Evolutionary conservation across 2,329 filamentous ascomycete species (phyloP), one percentile per base, ranked within the genome.

Genomic region (Mycosphaerella sp.): DNA sequence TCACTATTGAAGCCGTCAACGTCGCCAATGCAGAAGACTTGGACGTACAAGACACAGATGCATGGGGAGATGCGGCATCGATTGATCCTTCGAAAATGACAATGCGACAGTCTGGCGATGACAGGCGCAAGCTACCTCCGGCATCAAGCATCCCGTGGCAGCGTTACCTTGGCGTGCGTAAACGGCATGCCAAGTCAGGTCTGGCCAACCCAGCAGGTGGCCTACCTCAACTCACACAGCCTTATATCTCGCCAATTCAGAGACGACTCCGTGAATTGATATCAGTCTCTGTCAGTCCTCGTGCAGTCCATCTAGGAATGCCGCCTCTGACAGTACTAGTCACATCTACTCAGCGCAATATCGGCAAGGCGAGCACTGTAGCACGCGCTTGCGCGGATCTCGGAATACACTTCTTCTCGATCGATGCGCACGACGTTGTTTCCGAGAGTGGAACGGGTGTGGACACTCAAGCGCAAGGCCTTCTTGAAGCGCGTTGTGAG

Each of bases 401-500:
- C 56, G 93, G 93, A 3, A 75, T 97, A 13, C 93, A 98, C 67
- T 86, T 84, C 0, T 97, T 95, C 66, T 72, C 81, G 0, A 87
- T 98, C 46, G 89, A 97, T 67, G 87, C 88, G 0, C 95, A 95
- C 63, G 93, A 98, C 62, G 88, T 98, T 37, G 75, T 95, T 4
- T 91, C 89, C n/a, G 91, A 97, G 67, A 88, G 89, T 12, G 85
- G 86, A 40, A 86, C 89, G 47, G 88, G 88, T 7, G 85, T 87
- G 49, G 93, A 98, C 65, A 86, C 95, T 25, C 96, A 97, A 71
- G 95, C 90, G 0, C 91, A 96, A 65, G 90, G 87, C 0, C 87
- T 95, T 59, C 73, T 98, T 13, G 86, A 93, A 64, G 88, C 87
- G 3, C 81, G 93, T 44, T 87, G 89, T 1, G 93, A 95, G 55